Conservation (phyloP, 2,329 filamentous ascomycete genomes). For the Cladosporium sp. region DNA sequence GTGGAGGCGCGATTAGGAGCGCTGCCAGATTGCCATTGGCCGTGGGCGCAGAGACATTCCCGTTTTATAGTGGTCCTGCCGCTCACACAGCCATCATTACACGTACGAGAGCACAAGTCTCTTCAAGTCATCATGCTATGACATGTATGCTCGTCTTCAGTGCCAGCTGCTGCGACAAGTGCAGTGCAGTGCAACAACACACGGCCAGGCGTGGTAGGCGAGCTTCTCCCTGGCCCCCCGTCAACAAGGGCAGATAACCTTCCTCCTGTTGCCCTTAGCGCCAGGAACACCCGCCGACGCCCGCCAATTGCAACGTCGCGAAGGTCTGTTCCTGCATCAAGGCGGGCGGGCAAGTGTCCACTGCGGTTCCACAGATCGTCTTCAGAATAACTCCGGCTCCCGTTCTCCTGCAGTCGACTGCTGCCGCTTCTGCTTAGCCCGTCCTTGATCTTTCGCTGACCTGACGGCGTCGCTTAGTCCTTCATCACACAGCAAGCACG, state of each 20-base stretch:
- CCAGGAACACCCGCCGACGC: constrained; percentile 9
- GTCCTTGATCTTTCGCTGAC: background rate
- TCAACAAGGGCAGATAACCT: background rate
- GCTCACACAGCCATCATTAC: too few species aligned
- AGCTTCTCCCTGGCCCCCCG: background rate
- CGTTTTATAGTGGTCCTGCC: too few species aligned
- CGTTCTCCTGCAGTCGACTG: constrained; percentile 2
- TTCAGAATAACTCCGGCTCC: constrained; percentile 8
- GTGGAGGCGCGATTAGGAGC: constrained; percentile 1
- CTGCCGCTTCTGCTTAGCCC: background rate
- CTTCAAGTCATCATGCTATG: too few species aligned
- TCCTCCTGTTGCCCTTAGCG: constrained; percentile 2
- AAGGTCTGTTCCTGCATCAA: constrained; percentile 1
- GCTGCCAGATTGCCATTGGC: background rate
- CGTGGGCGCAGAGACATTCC: too few species aligned
- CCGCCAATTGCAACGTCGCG: constrained; percentile 3
- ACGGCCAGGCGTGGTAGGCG: too few species aligned
- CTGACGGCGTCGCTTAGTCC: background rate
- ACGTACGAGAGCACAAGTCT: too few species aligned
- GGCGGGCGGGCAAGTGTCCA: background rate
- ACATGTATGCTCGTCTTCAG: too few species aligned
- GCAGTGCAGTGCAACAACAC: too few species aligned
- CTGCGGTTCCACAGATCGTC: background rate
- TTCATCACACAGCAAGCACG: background rate
- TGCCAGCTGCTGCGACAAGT: too few species aligned